Evolutionary conservation across 164 flowering plant genomes (phyloP).

Genomic region (Vitis vinifera): DNA sequence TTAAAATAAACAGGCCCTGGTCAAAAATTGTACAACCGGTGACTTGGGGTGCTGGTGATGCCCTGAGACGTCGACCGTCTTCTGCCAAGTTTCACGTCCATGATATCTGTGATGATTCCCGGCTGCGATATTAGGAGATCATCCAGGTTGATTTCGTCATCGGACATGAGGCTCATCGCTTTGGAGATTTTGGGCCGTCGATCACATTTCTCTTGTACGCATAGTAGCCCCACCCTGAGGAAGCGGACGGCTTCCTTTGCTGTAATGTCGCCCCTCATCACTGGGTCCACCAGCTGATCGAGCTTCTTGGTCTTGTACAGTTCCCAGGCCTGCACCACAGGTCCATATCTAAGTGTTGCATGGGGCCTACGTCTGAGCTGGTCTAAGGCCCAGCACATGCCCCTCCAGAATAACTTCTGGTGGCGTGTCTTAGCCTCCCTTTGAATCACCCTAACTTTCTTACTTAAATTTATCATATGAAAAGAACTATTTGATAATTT

Average conservation of each 20-base stretch:
- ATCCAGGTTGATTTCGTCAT: constrained; percentile 4
- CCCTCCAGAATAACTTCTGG: no score
- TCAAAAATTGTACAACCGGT: no score
- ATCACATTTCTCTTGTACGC: constrained; percentile 21
- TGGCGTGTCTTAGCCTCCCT: no score
- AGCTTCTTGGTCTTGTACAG: constrained; percentile 18
- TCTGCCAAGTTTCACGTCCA: constrained; percentile 13
- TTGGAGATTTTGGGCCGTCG: constrained; percentile 22
- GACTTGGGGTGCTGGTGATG: neutral
- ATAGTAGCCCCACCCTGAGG: constrained; percentile 23
- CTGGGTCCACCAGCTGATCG: constrained; percentile 23
- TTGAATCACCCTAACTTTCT: neutral
- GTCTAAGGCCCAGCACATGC: no score
- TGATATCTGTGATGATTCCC: constrained; percentile 12
- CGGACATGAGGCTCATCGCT: constrained; percentile 19
- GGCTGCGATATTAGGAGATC: constrained; percentile 14
- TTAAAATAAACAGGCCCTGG: no score
- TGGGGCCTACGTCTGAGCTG: no score
- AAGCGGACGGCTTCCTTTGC: constrained; percentile 19
- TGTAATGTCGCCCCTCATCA: constrained; percentile 1
- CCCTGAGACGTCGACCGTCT: neutral
- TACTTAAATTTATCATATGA: neutral
- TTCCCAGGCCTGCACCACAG: constrained; percentile 25
- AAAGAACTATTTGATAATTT: neutral
- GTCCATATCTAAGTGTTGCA: no score